Evolutionary conservation across 1,284 basidiomycete genomes (phyloP), one percentile per base, ranked within the genome.

Genomic region (Meira miltonrushii): DNA sequence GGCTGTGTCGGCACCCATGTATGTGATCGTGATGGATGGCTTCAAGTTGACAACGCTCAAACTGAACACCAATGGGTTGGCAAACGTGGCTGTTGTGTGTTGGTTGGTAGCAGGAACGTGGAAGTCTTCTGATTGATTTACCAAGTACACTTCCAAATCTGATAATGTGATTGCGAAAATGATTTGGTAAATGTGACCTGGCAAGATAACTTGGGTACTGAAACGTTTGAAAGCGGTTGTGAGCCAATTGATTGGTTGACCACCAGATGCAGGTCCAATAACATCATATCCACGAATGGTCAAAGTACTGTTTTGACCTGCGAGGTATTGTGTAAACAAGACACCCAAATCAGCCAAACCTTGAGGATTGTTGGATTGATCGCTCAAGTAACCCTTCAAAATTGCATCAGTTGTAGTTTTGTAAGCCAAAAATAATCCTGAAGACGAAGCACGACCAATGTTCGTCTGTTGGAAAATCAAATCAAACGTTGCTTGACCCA

Each of bases 51-150:
- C 76, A 40, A 87, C 85, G 71, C 87, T 85, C 56, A 90, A 75
- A 19, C 84, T 84, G 79, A 89, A 90, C 10, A 84, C 85, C 78
- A 90, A 89, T 1, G 88, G 88, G 78, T 89, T 90, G 77, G 84
- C 84, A 74, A 87, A 88, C 61, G 82, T 80, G 13, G 87, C 88
- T 2, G 86, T 65, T 0, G 86, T 87, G 58, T 81, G 79, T 58
- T 84, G 81, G 23, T 86, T 64, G 38, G 61, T 65, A 12, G 62
- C 64, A 39, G 60, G 61, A 1, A 70, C 54, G 8, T 53, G 55
- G 64, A 72, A 77, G 39, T 65, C 64, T 43, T 68, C 54, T 37
- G 59, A 57, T 12, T 63, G 65, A 43, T 68, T 44, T 78, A 88
- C 81, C 1, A 79, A 82, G 28, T 88, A 78, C 12, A 41, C 50